Evolutionary conservation across 306 rosid genomes (phyloP).

Genomic region (Corylus heterophylla): DNA sequence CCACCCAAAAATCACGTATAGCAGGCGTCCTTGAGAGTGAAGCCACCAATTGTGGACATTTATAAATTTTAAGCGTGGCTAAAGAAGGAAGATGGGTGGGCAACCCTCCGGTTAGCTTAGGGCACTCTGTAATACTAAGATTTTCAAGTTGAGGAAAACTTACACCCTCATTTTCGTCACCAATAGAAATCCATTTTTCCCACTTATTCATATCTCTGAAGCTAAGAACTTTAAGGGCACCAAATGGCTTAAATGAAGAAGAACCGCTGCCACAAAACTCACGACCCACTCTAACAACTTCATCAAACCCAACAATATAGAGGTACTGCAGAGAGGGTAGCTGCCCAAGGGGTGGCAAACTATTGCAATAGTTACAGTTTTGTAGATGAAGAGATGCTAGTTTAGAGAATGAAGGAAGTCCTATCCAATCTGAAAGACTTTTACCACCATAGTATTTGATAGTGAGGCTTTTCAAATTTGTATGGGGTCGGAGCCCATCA

Average conservation of each 20-base stretch:
- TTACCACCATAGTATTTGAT: too few relatives aligned
- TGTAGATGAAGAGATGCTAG: neutral
- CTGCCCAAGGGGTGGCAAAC: conserved; percentile 1
- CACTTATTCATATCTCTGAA: neutral
- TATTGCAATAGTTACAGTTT: neutral
- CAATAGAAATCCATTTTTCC: conserved; percentile 5
- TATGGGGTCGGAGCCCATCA: too few relatives aligned
- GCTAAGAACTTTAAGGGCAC: neutral
- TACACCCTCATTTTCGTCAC: neutral
- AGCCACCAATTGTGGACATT: neutral
- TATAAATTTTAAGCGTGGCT: neutral
- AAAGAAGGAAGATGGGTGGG: neutral
- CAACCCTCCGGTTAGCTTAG: neutral
- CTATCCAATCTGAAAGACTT: too few relatives aligned
- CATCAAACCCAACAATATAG: conserved; percentile 1
- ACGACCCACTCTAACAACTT: neutral
- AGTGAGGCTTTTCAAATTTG: too few relatives aligned
- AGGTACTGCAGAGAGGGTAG: conserved; percentile 24
- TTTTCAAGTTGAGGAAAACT: conserved; percentile 3
- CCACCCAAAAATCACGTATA: neutral
- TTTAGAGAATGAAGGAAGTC: conserved; percentile 10
- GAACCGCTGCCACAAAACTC: conserved; percentile 12
- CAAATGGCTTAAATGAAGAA: neutral
- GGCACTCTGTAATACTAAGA: neutral
- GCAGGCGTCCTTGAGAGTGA: neutral